phyloP scores from a whole-genome alignment of 805 yeast species.

The Kregervanrija fluxuum region DNA sequence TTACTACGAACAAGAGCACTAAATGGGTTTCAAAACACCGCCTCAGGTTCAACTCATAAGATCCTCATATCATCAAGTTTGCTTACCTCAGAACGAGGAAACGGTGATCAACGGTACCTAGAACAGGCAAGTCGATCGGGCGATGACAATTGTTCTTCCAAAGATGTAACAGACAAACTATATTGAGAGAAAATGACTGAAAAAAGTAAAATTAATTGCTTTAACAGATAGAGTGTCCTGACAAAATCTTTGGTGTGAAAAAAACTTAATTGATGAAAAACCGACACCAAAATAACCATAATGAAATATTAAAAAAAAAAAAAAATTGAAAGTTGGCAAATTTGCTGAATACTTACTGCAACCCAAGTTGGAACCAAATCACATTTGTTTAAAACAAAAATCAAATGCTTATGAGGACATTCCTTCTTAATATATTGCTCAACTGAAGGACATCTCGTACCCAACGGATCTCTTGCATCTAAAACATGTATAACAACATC shows the following conservation, averaged over 20 bases:
- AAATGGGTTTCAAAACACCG: constrained; percentile 4
- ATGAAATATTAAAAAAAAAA: constrained; percentile 3
- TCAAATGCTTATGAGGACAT: constrained; percentile 93
- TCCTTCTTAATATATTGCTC: constrained; percentile 90
- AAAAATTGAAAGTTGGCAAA: constrained; percentile 6
- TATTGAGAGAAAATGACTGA: constrained; percentile 34
- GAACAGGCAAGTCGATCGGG: constrained; percentile 39
- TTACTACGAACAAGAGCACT: constrained; percentile 70
- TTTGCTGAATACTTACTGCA: constrained; percentile 81
- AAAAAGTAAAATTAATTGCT: not conserved
- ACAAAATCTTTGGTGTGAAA: constrained; percentile 72
- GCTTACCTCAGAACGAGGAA: constrained; percentile 37
- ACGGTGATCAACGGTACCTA: constrained; percentile 28
- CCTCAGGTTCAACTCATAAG: constrained; percentile 77
- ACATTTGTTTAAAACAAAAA: constrained; percentile 92
- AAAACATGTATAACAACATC: constrained; percentile 95
- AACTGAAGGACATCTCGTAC: constrained; percentile 89
- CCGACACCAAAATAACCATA: not conserved
- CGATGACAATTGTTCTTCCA: constrained; percentile 78
- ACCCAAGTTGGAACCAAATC: constrained; percentile 99
- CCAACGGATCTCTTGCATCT: constrained; percentile 96
- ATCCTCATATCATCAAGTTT: constrained; percentile 38
- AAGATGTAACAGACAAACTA: constrained; percentile 91
- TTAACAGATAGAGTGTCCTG: constrained; percentile 49
- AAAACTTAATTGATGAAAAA: constrained; percentile 10